Evolutionary conservation across 345 rosid species (phyloP).

Genomic region (Excoecaria agallocha): DNA sequence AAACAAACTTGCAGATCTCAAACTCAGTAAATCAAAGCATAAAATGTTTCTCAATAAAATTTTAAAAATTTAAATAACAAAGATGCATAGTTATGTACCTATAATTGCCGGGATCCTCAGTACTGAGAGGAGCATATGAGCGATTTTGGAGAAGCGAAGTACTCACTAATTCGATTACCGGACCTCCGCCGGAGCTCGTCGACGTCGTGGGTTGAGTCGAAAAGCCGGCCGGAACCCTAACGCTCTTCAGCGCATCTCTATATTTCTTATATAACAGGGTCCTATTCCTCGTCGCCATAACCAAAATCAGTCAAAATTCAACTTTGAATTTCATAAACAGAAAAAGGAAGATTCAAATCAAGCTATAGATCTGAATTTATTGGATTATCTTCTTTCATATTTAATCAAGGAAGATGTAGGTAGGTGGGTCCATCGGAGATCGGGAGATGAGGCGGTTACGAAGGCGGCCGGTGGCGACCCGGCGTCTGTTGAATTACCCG

Average conservation of each 20-base stretch:
- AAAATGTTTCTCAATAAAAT: background rate
- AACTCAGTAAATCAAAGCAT: slow-evolving; percentile 7
- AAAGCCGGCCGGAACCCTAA: slow-evolving; percentile 55
- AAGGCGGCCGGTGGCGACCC: background rate
- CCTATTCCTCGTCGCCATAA: slow-evolving; percentile 87
- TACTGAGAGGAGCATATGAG: slow-evolving; percentile 74
- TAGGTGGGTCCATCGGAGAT: slow-evolving; percentile 4
- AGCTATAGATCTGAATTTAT: slow-evolving; percentile 1
- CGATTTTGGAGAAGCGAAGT: slow-evolving; percentile 69
- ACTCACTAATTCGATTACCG: slow-evolving; percentile 89
- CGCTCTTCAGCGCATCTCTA: slow-evolving; percentile 87
- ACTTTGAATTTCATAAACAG: background rate
- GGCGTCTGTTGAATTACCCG: background rate
- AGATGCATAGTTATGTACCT: slow-evolving; percentile 36
- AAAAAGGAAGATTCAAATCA: background rate
- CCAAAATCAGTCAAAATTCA: slow-evolving; percentile 4
- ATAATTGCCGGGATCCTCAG: slow-evolving; percentile 83
- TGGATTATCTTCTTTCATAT: background rate
- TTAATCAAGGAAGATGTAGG: too few relatives aligned
- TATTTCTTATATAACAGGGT: slow-evolving; percentile 67
- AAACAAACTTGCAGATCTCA: background rate
- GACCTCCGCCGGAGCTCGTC: slow-evolving; percentile 51
- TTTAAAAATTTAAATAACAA: too few relatives aligned
- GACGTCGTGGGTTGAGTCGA: slow-evolving; percentile 27
- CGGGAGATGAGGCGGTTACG: background rate